phyloP scores from a whole-genome alignment of 495 filamentous ascomycete species.

The Aspergillus nidulans region DNA sequence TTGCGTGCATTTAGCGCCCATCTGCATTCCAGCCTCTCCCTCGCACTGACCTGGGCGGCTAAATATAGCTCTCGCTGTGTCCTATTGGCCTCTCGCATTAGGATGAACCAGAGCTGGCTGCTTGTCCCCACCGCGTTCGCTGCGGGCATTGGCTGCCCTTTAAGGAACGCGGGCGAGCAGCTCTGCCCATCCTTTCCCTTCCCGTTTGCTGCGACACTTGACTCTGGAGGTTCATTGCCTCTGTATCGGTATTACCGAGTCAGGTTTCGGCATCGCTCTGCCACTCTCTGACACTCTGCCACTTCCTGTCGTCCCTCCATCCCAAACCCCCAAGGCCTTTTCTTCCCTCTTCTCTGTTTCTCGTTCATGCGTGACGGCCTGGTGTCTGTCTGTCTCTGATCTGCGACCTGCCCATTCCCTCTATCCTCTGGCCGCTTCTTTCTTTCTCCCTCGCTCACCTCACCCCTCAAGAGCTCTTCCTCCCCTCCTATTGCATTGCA shows the following conservation, averaged over 20 bases:
- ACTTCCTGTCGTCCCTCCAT: not conserved
- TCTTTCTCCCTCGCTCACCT: slow-evolving; percentile 9
- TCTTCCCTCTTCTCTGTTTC: slow-evolving; percentile 27
- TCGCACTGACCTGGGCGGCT: slow-evolving; percentile 32
- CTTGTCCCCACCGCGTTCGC: not conserved
- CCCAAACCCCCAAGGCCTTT: slow-evolving; percentile 16
- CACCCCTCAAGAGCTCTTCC: slow-evolving; percentile 3
- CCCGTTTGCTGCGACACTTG: slow-evolving; percentile 14
- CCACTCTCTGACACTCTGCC: slow-evolving; percentile 1
- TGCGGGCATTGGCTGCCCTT: slow-evolving; percentile 13
- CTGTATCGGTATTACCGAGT: slow-evolving; percentile 10
- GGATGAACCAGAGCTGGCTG: slow-evolving; percentile 28
- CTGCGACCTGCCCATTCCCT: slow-evolving; percentile 18
- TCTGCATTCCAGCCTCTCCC: slow-evolving; percentile 27
- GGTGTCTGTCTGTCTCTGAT: slow-evolving; percentile 19
- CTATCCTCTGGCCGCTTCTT: slow-evolving; percentile 10
- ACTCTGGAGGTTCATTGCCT: too few relatives aligned
- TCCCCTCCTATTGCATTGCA: slow-evolving; percentile 16
- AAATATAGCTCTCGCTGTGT: too few relatives aligned
- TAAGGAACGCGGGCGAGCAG: slow-evolving; percentile 21
- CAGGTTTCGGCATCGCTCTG: not conserved
- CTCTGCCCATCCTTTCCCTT: slow-evolving; percentile 18
- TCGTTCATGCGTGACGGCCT: slow-evolving; percentile 17
- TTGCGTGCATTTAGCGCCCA: slow-evolving; percentile 37
- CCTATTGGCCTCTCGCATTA: too few relatives aligned